Base-by-base conservation (phyloP, 768 basidiomycete species). In the Russula sp. region DNA sequence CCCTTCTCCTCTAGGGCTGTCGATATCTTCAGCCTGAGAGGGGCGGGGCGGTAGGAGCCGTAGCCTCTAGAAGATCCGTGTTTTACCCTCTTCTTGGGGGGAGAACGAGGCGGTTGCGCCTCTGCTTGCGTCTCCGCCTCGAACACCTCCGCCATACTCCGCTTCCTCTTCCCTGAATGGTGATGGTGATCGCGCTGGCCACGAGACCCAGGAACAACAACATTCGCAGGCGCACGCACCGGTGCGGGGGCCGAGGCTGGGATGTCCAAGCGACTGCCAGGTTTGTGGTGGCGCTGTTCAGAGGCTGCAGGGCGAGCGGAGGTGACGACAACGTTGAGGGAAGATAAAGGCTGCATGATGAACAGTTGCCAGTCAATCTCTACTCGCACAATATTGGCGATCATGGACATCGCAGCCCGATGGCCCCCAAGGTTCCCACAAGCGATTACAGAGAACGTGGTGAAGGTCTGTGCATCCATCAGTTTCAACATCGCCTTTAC, bases 351-450 rank as follows among this genome's bases (percentile, higher is more conserved):
- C 44, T 13, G 59, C 48, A 42, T 24, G 57, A 67, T 6, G 18
- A 13, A 44, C 5, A 59, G n/a, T 20, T 67, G 66, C 66, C 62
- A 67, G 2, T 46, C 57, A 32, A 67, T 48, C 63, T 67, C 66
- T 5, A 24, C 32, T 52, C n/a, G 22, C 20, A 24, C 66, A 16
- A 58, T 10, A 22, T 51, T 13, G 9, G 51, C 53, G 24, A 67
- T 64, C 14, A 36, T 24, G 8, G 38, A 8, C 66, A 67, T 67
- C 28, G 46, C 48, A 18, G 53, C 66, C 1, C 22, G 18, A 6
- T 0, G 22, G 22, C 54, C 30, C 11, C 66, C 66, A 6, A 67
- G 34, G 7, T 54, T 53, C 1, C 20, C 16, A 48, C 11, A 44
- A 2, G 64, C 48, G 36, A 64, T 36, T 22, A 11, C 58, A 36